Base-by-base conservation (phyloP, 257 asterid genomes). In the Solanum gracilifrons region DNA sequence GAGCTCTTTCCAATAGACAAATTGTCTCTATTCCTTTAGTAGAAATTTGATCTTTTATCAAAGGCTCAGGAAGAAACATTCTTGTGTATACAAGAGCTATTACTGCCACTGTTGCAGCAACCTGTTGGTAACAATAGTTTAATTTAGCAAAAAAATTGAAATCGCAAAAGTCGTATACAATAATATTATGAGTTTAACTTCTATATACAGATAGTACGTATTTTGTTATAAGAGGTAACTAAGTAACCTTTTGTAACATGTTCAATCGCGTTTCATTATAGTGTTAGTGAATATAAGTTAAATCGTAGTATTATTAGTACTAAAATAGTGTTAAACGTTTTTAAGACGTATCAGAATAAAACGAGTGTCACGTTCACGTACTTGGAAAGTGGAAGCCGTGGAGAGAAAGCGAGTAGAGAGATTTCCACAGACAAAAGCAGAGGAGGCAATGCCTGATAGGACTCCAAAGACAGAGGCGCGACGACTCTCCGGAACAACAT, bases 401-500 rank as follows among this genome's bases (percentile, higher is more conserved):
- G 98, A 92, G 74, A 97, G 93, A 35, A 97, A 92, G 6, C 98
- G 98, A 87, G 98, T 90, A 7, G 98, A 92, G n/a, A 95, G 86
- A 35, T 94, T 96, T n/a, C 98, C 99, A n/a, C 96, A 93, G 25
- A 97, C 99, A 72, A 95, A 97, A 4, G 99, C 93, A 75, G 95
- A 89, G 27, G 98, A 95, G 29, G 90, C 91, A 80, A 97, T 88
- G 64, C 98, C 98, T 6, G 98, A 95, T 92, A 97, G 87, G 62
- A 97, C 89, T 43, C 98, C 98, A 60, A 97, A 94, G 2, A 92
- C 91, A 3, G 98, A 90, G 80, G 95, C 98, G 66, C 99, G 90
- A 86, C 87, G 92, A 69, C 90, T 64, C 87, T 94, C 99, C 62
- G 96, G 91, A 36, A 93, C 98, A 86, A 92, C 93, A 89, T 96